These are phyloP conservation scores for Chrysopogon serrulatus DNA, from an alignment of 176 grass and related monocot species.

Conservation along the genomic window DNA sequence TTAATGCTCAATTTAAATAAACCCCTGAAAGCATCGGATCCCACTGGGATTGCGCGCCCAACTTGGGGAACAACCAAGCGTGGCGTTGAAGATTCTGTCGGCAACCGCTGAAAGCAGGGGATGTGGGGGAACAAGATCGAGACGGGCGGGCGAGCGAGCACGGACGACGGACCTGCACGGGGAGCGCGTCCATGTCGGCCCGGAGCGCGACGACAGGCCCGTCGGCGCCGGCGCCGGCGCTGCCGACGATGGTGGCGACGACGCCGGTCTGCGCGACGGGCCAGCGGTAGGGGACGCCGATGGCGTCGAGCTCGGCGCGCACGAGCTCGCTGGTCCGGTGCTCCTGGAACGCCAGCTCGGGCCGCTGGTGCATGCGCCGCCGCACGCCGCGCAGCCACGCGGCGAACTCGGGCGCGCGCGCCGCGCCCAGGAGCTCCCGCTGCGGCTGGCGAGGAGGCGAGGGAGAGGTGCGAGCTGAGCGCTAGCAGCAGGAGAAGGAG, in stretches of 20 bases:
- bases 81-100: background rate
- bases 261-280: slow-evolving; percentile 58
- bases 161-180: slow-evolving; percentile 41
- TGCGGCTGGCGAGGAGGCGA: too few species aligned
- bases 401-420: slow-evolving; percentile 24
- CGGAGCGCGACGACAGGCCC: slow-evolving; percentile 53
- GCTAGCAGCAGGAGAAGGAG: background rate
- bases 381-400: slow-evolving; percentile 44
- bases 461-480: background rate
- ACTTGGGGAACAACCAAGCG: background rate
- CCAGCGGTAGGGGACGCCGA: slow-evolving; percentile 53
- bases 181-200: slow-evolving; percentile 86
- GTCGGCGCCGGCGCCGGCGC: background rate
- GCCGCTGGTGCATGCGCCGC: slow-evolving; percentile 53
- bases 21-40: background rate
- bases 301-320: slow-evolving; percentile 51
- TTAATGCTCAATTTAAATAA: too few species aligned
- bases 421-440: slow-evolving; percentile 22
- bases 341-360: slow-evolving; percentile 75
- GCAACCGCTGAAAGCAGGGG: background rate
- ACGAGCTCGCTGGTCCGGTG: slow-evolving; percentile 60
- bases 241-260: slow-evolving; percentile 42
- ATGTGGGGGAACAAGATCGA: too few species aligned
- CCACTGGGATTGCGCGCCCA: background rate
- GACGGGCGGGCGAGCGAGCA: too few species aligned